Evolutionary conservation across 305 asterid genomes (phyloP).

Genomic region (Fraxinus latifolia): DNA sequence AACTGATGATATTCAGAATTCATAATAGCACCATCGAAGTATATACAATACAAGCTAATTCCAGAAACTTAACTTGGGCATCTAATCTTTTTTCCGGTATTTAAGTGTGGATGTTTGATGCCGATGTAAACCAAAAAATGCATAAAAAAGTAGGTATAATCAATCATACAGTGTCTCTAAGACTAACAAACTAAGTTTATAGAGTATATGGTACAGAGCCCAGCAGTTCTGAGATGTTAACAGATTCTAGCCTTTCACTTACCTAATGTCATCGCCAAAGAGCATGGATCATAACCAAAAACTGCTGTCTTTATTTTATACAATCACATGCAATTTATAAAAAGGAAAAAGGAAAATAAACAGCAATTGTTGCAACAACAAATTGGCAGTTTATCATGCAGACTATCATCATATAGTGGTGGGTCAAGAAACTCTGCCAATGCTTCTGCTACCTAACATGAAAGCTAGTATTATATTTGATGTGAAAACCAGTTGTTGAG

Average conservation of each 20-base stretch:
- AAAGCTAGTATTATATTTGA: slow-evolving; percentile 16
- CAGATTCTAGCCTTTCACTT: neutral
- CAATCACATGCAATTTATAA: neutral
- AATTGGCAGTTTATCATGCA: neutral
- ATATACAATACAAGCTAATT: neutral
- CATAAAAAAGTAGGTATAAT: neutral
- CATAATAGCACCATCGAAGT: neutral
- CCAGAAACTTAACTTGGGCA: neutral
- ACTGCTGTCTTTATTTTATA: neutral
- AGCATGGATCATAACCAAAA: slow-evolving; percentile 4
- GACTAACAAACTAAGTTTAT: slow-evolving; percentile 1
- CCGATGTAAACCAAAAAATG: neutral
- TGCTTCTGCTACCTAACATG: slow-evolving; percentile 20
- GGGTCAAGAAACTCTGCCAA: slow-evolving; percentile 4
- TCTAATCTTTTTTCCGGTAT: neutral
- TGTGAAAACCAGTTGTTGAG: slow-evolving; percentile 4
- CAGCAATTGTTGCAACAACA: slow-evolving; percentile 4
- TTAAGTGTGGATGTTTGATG: neutral
- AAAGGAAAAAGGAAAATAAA: neutral
- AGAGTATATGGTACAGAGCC: neutral
- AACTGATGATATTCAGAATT: neutral
- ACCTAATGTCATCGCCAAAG: neutral
- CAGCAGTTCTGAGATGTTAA: neutral
- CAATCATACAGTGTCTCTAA: neutral
- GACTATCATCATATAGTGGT: slow-evolving; percentile 21